Conservation (phyloP, 1,139 yeast species). For the Blastobotrys aristatus region DNA sequence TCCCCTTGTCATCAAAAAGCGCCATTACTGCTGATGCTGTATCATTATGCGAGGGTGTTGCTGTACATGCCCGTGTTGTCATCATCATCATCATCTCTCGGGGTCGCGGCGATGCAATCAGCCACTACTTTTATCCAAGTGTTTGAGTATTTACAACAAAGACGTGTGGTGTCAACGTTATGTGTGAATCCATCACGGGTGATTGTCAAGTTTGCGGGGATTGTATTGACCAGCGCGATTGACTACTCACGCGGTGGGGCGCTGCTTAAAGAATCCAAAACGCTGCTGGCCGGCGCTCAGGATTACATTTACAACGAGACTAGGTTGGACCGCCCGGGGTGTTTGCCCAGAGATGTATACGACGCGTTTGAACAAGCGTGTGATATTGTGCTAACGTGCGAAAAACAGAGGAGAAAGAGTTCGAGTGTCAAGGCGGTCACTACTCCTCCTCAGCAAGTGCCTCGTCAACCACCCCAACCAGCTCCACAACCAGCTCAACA, state of each 20-base stretch:
- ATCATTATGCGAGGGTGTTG: constrained; percentile 74
- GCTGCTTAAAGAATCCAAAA: constrained; percentile 62
- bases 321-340: constrained; percentile 27
- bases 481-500: background rate
- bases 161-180: constrained; percentile 46
- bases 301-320: constrained; percentile 27
- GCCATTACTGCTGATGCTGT: constrained; percentile 56
- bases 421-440: constrained; percentile 3
- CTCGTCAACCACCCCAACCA: background rate
- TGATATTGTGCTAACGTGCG: constrained; percentile 21
- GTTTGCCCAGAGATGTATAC: constrained; percentile 22
- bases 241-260: constrained; percentile 86
- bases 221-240: constrained; percentile 73
- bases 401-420: background rate
- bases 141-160: constrained; percentile 45
- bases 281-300: constrained; percentile 27
- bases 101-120: constrained; percentile 71
- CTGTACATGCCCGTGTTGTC: constrained; percentile 70
- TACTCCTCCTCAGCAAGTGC: background rate
- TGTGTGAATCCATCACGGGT: constrained; percentile 70
- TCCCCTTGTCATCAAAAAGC: constrained; percentile 46
- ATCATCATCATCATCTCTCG: constrained; percentile 44
- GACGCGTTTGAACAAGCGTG: constrained; percentile 27
- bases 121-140: constrained; percentile 62
- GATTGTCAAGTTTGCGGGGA: constrained; percentile 58